Evolutionary conservation across 1,284 basidiomycete species (phyloP).

Genomic region (Rhizoctonia solani): DNA sequence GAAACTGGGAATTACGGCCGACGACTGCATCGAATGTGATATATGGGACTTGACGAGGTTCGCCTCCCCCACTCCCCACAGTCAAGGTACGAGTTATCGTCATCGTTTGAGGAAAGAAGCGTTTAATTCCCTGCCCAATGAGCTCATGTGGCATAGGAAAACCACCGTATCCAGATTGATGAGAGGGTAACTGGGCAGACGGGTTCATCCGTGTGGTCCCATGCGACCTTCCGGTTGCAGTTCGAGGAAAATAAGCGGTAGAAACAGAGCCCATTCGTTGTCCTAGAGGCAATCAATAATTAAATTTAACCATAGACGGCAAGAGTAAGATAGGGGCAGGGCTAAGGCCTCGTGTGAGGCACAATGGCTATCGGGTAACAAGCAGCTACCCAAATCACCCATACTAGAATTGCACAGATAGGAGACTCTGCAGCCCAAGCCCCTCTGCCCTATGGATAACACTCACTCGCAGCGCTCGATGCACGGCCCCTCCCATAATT

Average conservation of each 20-base stretch:
- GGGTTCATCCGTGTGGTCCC: slow-evolving; percentile 6
- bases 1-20: slow-evolving; percentile 85
- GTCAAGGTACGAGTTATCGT: slow-evolving; percentile 78
- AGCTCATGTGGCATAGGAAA: slow-evolving; percentile 83
- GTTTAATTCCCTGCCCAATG: slow-evolving; percentile 52
- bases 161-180: slow-evolving; percentile 68
- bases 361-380: slow-evolving; percentile 31
- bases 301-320: slow-evolving; percentile 25
- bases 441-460: background rate
- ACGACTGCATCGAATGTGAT: slow-evolving; percentile 85
- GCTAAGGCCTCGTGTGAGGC: background rate
- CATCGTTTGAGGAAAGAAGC: slow-evolving; percentile 68
- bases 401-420: too few relatives aligned
- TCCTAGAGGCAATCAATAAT: slow-evolving; percentile 37
- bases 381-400: background rate
- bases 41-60: slow-evolving; percentile 63
- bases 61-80: slow-evolving; percentile 44
- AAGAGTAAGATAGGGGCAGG: background rate
- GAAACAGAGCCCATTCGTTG: slow-evolving; percentile 43
- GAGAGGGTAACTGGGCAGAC: slow-evolving; percentile 5
- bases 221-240: slow-evolving; percentile 42
- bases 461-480: slow-evolving; percentile 23
- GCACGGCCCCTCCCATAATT: background rate
- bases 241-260: slow-evolving; percentile 46
- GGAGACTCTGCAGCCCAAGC: too few relatives aligned